Evolutionary conservation across 768 basidiomycete genomes (phyloP), one percentile per base, ranked within the genome.

Genomic region (Cytidiella melzeri): DNA sequence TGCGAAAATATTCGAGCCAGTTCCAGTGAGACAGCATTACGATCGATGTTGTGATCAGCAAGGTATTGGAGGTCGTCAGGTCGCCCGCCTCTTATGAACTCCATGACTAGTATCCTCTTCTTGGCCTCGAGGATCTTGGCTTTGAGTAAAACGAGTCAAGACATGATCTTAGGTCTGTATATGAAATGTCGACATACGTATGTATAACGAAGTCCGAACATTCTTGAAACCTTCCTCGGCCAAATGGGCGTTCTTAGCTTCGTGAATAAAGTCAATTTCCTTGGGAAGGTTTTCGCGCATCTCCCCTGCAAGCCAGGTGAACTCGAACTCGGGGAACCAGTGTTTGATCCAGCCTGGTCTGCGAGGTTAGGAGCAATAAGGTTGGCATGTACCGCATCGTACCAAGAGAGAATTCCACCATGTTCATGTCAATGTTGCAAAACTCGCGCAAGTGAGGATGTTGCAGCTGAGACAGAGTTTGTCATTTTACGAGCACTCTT

Each of bases 301-400:
- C 70, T 98, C 96, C 57, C 92, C 89, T 51, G 87, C 71, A 10
- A 95, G 75, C 94, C 93, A 96, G 0, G 83, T 84, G 61, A 83
- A 82, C 64, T 97, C 94, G 57, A 98, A 99, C 47, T 93, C 84
- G 1, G 96, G 96, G 65, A 98, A 98, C 76, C 91, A 82, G 52
- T 79, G 79, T 61, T 94, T 94, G 55, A 99, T 83, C 79, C 90
- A 85, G 15, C 84, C 84, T 83, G 44, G 11, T 41, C 28, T 20
- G 5, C 2, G 12, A 34, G 34, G 11, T 39, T 2, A 15, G 56
- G 21, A 61, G 46, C 24, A 45, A 6, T 47, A 6, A 25, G 23
- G 24, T n/a, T 12, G 28, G 10, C 19, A 23, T 48, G 36, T 27
- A 27, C 12, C 4, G 13, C 20, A 56, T 15, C 74, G 18, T 54